Percentiles rank a stretch among this genome's conserved stretches.
phyloP scores from a whole-genome alignment of 495 filamentous ascomycete species.

The Darksidea phi region DNA sequence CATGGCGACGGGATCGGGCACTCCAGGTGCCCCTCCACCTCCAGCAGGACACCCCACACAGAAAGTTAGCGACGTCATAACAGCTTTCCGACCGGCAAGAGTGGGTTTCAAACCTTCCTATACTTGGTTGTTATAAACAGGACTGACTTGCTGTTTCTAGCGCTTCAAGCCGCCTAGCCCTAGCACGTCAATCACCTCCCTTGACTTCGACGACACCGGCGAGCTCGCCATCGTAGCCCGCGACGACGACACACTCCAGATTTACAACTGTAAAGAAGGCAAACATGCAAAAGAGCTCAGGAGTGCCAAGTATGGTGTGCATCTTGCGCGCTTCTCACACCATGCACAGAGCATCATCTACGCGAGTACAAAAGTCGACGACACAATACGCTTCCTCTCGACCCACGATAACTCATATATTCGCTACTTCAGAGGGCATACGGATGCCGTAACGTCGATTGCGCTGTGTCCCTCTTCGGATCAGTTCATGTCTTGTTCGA shows the following conservation, averaged over 20 bases:
- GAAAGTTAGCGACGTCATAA: slow-evolving; percentile 43
- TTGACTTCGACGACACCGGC: slow-evolving; percentile 95
- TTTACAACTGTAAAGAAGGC: slow-evolving; percentile 89
- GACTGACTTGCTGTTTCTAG: slow-evolving; percentile 15
- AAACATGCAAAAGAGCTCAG: slow-evolving; percentile 79
- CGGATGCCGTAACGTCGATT: slow-evolving; percentile 75
- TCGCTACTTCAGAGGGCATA: slow-evolving; percentile 91
- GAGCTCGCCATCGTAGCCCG: slow-evolving; percentile 83
- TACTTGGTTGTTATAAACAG: not conserved
- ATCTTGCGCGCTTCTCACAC: slow-evolving; percentile 91
- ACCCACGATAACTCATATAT: slow-evolving; percentile 94
- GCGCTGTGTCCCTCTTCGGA: slow-evolving; percentile 73
- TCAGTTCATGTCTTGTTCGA: slow-evolving; percentile 84
- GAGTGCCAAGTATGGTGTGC: slow-evolving; percentile 91
- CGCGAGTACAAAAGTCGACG: slow-evolving; percentile 90
- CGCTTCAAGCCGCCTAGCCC: slow-evolving; percentile 48
- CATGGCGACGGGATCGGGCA: slow-evolving; percentile 22
- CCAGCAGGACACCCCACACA: slow-evolving; percentile 28
- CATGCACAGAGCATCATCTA: slow-evolving; percentile 85
- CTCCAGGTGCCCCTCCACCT: slow-evolving; percentile 13
- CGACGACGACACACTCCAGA: slow-evolving; percentile 88
- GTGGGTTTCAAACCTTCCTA: slow-evolving; percentile 9
- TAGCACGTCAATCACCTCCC: slow-evolving; percentile 62
- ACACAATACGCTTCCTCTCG: slow-evolving; percentile 86
- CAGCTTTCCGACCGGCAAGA: slow-evolving; percentile 40